Conservation (phyloP, 208 protist species). For the Phytomonas francai region DNA sequence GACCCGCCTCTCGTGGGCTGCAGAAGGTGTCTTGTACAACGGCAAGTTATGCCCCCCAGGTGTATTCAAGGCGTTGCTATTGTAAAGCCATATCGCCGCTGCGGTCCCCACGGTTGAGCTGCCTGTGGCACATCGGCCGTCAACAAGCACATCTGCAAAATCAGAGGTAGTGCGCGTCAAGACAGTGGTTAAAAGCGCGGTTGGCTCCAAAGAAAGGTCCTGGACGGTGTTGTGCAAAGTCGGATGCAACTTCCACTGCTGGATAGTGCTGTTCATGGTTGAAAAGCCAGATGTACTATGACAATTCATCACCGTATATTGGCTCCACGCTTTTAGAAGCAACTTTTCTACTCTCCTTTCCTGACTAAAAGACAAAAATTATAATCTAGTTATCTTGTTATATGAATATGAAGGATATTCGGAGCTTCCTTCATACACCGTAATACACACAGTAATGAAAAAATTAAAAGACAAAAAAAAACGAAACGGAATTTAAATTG, state of each 20-base stretch:
- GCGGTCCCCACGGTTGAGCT: conserved; percentile 24
- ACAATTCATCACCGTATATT: background rate
- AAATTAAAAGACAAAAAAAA: conserved; percentile 14
- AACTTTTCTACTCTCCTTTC: conserved; percentile 1
- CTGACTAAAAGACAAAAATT: conserved; percentile 3
- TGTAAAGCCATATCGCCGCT: conserved; percentile 28
- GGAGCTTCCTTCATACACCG: background rate
- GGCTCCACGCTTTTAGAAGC: background rate
- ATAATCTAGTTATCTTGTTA: conserved; percentile 3
- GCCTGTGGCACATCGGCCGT: conserved; percentile 45
- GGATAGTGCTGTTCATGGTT: background rate
- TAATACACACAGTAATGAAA: conserved; percentile 10
- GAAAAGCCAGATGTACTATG: background rate
- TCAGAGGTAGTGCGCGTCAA: conserved; percentile 39
- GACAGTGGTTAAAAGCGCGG: conserved; percentile 43
- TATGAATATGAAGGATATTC: conserved; percentile 1
- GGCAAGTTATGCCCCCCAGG: conserved; percentile 9
- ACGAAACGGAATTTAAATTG: background rate
- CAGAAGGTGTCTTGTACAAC: conserved; percentile 23
- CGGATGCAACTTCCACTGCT: conserved; percentile 24
- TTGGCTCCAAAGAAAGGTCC: conserved; percentile 16
- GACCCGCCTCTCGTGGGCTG: conserved; percentile 27
- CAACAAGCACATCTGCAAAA: conserved; percentile 61
- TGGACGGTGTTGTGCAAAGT: conserved; percentile 29
- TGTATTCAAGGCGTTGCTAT: conserved; percentile 17